Percentiles rank a stretch among this genome's conserved stretches.
Conservation (phyloP, 768 basidiomycete species). For the Boletus subparvulus region DNA sequence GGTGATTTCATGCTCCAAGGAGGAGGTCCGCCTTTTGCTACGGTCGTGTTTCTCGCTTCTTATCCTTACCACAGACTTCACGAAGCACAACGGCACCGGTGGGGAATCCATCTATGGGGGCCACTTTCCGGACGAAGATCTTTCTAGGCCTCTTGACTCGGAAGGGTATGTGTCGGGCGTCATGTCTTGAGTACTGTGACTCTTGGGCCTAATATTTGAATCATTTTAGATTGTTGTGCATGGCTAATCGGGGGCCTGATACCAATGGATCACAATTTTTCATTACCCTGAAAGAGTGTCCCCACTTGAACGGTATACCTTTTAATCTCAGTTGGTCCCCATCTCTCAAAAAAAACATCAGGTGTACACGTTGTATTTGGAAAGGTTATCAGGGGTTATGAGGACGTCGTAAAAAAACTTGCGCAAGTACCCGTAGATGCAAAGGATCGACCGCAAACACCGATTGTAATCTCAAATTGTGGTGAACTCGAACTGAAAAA, state of each 20-base stretch:
- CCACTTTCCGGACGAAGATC: slow-evolving; percentile 76
- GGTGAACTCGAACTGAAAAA: slow-evolving; percentile 79
- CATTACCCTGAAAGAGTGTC: slow-evolving; percentile 72
- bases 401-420: slow-evolving; percentile 58
- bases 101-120: slow-evolving; percentile 82
- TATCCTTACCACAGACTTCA: slow-evolving; percentile 55
- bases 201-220: not conserved
- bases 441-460: slow-evolving; percentile 68
- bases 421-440: slow-evolving; percentile 67
- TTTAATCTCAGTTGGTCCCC: not conserved
- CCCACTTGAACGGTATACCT: slow-evolving; percentile 66
- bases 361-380: slow-evolving; percentile 63
- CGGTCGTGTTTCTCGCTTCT: not conserved
- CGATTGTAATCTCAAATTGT: slow-evolving; percentile 70
- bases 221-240: slow-evolving; percentile 65
- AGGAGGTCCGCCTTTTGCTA: slow-evolving; percentile 49
- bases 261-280: slow-evolving; percentile 91
- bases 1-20: slow-evolving; percentile 79
- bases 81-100: slow-evolving; percentile 74
- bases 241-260: slow-evolving; percentile 85
- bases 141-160: slow-evolving; percentile 59
- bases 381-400: slow-evolving; percentile 57
- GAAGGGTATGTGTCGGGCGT: slow-evolving; percentile 47
- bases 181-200: not conserved
- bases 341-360: slow-evolving; percentile 20